Evolutionary conservation across 805 yeast genomes (phyloP), one percentile per base, ranked within the genome.

Genomic region (Zygosaccharomyces gambellarensis): DNA sequence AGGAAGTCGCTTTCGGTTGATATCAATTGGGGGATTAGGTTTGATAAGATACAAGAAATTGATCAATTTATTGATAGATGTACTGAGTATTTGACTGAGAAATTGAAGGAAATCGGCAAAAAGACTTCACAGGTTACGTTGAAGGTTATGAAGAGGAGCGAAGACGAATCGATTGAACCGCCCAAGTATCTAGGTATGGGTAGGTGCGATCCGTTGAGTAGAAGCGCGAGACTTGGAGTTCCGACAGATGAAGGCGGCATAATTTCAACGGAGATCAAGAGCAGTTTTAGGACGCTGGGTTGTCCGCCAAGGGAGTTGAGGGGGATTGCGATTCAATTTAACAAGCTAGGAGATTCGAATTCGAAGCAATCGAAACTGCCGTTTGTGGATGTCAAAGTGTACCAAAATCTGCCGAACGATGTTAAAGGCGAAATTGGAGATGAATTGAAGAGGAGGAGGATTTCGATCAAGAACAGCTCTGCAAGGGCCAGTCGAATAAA

Each of bases 101-200:
- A 95, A 46, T 60, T 90, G 48, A 52, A 65, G 1, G 73, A 70
- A 14, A 57, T 80, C 25, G 67, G 73, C 2, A 70, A 76, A 60
- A 60, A 70, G 25, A 88, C 89, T 0, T 72, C 82, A 0, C 75
- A 69, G n/a, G 49, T 90, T 2, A 78, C 86, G 0, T 67, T 90
- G 36, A 85, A 83, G 56, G 56, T 90, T 4, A 83, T 90, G 47
- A 73, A 74, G 48, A 70, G 95, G 41, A 79, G 85, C 2, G 69
- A 71, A 1, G 75, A 72, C 49, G 95, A 95, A 0, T 90, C 95
- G 0, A 63, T 83, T 2, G 80, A 80, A 17, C 87, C 97, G 0
- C 77, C 85, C 1, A 94, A 92, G 61, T 83, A 71, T 64, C 54
- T 94, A 60, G 99, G 99, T 0, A 80, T 85, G 81, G 98, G 99